These are phyloP conservation scores for Ensete glaucum DNA, from an alignment of 176 grass and related monocot species.

Conservation along the genomic window DNA sequence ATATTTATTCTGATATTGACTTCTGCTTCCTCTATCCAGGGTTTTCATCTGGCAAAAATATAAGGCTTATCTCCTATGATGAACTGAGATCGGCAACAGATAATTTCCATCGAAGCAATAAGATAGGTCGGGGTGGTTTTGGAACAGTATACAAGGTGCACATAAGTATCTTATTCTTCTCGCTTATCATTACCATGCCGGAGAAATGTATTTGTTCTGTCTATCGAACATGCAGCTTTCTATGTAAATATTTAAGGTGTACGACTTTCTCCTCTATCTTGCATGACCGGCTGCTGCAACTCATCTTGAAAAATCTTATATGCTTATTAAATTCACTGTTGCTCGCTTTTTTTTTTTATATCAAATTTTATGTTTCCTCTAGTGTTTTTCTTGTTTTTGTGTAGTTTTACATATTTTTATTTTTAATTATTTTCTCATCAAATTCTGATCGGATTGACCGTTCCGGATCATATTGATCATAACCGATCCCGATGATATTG, in stretches of 20 bases:
- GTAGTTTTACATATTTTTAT: no score
- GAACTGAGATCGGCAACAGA: conserved; percentile 70
- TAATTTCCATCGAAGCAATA: conserved; percentile 54
- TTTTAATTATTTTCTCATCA: no score
- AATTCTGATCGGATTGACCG: no score
- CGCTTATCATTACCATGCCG: neutral
- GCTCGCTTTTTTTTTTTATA: neutral
- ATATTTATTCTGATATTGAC: conserved; percentile 1
- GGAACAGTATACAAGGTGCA: conserved; percentile 83
- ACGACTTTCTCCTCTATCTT: neutral
- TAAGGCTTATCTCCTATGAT: conserved; percentile 64
- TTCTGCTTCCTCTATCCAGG: conserved; percentile 35
- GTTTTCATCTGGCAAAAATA: conserved; percentile 64
- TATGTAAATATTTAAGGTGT: no score
- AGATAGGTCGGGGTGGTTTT: conserved; percentile 72
- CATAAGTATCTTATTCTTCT: neutral
- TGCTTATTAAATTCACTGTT: neutral
- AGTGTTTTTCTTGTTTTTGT: neutral
- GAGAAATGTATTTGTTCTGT: neutral
- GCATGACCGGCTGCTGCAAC: neutral
- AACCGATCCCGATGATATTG: no score
- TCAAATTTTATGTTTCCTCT: neutral
- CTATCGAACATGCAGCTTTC: neutral
- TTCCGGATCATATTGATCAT: no score
- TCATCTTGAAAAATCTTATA: neutral